Evolutionary conservation across 306 rosid species (phyloP).

Genomic region (Cercis canadensis): DNA sequence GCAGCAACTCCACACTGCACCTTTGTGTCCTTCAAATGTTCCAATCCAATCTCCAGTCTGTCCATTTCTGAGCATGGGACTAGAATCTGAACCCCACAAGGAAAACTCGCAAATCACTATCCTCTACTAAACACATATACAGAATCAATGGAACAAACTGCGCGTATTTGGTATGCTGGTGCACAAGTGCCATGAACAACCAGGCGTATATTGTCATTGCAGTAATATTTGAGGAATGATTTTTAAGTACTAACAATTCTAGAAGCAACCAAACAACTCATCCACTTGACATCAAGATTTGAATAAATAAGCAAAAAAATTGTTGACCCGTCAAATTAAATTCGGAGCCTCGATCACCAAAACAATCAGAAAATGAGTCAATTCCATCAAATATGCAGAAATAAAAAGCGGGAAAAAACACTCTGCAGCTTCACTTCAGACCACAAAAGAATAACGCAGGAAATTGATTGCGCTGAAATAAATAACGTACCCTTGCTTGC

Average conservation of each 20-base stretch:
- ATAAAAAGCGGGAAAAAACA: background rate
- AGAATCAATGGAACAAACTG: background rate
- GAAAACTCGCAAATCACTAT: conserved; percentile 7
- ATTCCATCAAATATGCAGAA: conserved; percentile 11
- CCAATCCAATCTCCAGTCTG: conserved; percentile 99
- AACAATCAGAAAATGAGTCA: background rate
- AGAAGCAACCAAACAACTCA: conserved; percentile 20
- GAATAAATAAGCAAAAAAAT: too few relatives aligned
- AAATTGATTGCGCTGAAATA: background rate
- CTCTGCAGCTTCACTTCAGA: background rate
- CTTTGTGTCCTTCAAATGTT: conserved; percentile 98
- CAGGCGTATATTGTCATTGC: background rate
- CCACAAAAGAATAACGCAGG: background rate
- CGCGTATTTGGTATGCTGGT: background rate
- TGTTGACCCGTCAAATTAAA: background rate
- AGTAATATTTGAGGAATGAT: background rate
- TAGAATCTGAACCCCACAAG: conserved; percentile 64
- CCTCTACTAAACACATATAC: background rate
- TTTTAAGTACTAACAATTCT: background rate
- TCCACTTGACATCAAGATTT: background rate
- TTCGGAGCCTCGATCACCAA: background rate
- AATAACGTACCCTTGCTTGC: conserved; percentile 86
- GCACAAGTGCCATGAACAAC: background rate
- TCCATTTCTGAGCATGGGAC: conserved; percentile 97
- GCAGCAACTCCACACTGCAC: conserved; percentile 99